phyloP scores from a whole-genome alignment of 345 rosid species.

The Psidium friedrichsthalianum region DNA sequence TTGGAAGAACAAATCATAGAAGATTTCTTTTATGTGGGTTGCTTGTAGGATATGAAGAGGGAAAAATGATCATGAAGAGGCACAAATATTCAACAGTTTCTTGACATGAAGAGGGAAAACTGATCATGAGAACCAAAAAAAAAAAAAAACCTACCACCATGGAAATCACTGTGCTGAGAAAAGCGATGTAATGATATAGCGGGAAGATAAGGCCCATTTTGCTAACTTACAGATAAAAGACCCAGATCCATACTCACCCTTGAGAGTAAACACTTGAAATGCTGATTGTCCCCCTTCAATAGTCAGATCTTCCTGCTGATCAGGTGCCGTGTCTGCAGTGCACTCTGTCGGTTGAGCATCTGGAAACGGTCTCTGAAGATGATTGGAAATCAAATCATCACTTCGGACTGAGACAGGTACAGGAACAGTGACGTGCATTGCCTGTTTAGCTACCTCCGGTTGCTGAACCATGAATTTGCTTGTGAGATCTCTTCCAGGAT shows the following conservation, averaged over 20 bases:
- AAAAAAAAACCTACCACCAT: neutral
- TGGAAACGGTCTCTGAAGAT: conserved; percentile 37
- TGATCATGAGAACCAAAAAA: neutral
- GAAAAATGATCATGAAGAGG: too few species aligned
- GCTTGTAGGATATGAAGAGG: neutral
- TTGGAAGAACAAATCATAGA: neutral
- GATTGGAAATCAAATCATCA: conserved; percentile 24
- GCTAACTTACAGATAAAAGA: neutral
- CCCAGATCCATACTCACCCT: conserved; percentile 24
- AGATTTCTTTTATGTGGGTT: neutral
- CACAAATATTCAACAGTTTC: too few species aligned
- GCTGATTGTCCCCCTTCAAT: conserved; percentile 95
- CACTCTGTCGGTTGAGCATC: conserved; percentile 51
- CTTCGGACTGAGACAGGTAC: conserved; percentile 15
- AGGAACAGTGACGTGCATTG: conserved; percentile 18
- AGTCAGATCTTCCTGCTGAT: conserved; percentile 48
- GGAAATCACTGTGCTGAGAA: neutral
- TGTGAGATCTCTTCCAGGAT: conserved; percentile 29
- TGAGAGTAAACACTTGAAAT: conserved; percentile 74
- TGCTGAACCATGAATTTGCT: conserved; percentile 42
- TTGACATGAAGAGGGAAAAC: neutral
- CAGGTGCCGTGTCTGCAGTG: conserved; percentile 21
- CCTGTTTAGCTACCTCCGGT: conserved; percentile 38
- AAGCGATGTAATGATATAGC: neutral
- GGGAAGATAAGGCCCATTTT: neutral